A percentile compares a stretch with the other conserved stretches of the same genome.
Conservation (phyloP, 1,139 yeast genomes). For the Zygosaccharomyces sapae region DNA sequence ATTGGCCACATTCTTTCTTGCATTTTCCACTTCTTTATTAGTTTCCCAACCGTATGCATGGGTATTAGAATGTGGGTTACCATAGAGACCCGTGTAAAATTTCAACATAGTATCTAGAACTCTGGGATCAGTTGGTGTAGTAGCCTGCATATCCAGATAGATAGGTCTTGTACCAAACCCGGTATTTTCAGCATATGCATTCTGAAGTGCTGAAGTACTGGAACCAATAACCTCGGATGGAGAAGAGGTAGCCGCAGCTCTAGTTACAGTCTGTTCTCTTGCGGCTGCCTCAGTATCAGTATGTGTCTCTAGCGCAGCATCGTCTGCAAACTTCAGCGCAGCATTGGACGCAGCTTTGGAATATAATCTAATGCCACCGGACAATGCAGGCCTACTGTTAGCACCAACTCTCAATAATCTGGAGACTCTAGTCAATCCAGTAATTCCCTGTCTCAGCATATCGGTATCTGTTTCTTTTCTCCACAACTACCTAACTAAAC, state of each 20-base stretch:
- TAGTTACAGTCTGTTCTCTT: conserved; percentile 30
- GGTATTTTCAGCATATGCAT: conserved; percentile 39
- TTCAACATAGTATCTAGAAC: conserved; percentile 91
- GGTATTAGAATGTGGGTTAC: conserved; percentile 96
- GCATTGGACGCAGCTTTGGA: conserved; percentile 21
- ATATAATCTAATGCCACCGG: conserved; percentile 13
- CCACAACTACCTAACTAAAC: neutral
- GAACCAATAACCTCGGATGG: conserved; percentile 24
- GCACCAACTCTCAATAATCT: neutral
- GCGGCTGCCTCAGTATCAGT: conserved; percentile 36
- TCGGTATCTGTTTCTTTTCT: neutral
- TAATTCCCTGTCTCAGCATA: conserved; percentile 2
- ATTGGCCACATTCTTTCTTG: conserved; percentile 75
- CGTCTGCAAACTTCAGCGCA: conserved; percentile 27
- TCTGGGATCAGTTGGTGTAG: conserved; percentile 97
- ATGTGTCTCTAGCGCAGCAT: conserved; percentile 31
- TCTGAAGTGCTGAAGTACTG: conserved; percentile 35
- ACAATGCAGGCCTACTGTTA: neutral
- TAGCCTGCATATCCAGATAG: conserved; percentile 93
- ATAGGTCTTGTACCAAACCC: conserved; percentile 73
- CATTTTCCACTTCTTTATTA: conserved; percentile 82
- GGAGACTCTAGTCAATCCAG: neutral
- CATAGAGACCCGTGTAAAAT: conserved; percentile 92
- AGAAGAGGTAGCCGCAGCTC: conserved; percentile 19
- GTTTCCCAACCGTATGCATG: conserved; percentile 99